Percentiles rank a stretch among this genome's conserved stretches.
phyloP scores from a whole-genome alignment of 2,329 filamentous ascomycete species.

The Hypoxylon sp. region DNA sequence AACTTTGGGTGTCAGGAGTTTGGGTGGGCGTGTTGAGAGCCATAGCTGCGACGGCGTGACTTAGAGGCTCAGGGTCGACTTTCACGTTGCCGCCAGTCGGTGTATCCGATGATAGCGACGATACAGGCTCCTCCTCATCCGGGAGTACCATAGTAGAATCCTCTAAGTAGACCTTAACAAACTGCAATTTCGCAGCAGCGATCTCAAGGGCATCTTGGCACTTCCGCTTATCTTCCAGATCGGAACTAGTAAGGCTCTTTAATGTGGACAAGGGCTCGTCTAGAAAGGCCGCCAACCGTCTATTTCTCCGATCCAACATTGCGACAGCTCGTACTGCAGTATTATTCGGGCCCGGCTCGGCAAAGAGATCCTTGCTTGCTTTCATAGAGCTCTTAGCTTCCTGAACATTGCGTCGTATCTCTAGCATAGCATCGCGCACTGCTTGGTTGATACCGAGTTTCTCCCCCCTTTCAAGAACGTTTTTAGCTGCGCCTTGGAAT shows the following conservation, averaged over 20 bases:
- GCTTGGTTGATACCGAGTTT: constrained; percentile 84
- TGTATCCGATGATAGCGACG: constrained; percentile 24
- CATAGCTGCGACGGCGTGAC: constrained; percentile 49
- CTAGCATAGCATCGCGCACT: constrained; percentile 83
- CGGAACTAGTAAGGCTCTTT: constrained; percentile 68
- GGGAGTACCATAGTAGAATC: constrained; percentile 68
- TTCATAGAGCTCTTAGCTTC: constrained; percentile 63
- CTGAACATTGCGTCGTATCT: constrained; percentile 82
- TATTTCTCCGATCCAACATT: constrained; percentile 74
- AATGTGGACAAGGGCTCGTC: constrained; percentile 74
- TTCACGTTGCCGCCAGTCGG: constrained; percentile 15
- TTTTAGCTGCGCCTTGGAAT: constrained; percentile 81
- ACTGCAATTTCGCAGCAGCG: constrained; percentile 73
- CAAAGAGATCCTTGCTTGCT: constrained; percentile 54
- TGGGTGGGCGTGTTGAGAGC: constrained; percentile 43
- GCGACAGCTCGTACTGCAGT: constrained; percentile 57
- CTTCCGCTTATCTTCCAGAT: constrained; percentile 63
- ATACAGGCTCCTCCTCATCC: constrained; percentile 48
- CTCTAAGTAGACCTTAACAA: constrained; percentile 72
- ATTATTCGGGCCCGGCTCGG: constrained; percentile 50
- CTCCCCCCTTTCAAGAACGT: constrained; percentile 79
- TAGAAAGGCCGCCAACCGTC: constrained; percentile 75
- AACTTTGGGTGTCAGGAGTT: constrained; percentile 33
- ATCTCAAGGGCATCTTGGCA: constrained; percentile 68
- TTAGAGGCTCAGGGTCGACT: constrained; percentile 44